These are phyloP conservation scores for Orobanche coerulescens DNA, from an alignment of 257 asterid genomes.

Conservation along the genomic window DNA sequence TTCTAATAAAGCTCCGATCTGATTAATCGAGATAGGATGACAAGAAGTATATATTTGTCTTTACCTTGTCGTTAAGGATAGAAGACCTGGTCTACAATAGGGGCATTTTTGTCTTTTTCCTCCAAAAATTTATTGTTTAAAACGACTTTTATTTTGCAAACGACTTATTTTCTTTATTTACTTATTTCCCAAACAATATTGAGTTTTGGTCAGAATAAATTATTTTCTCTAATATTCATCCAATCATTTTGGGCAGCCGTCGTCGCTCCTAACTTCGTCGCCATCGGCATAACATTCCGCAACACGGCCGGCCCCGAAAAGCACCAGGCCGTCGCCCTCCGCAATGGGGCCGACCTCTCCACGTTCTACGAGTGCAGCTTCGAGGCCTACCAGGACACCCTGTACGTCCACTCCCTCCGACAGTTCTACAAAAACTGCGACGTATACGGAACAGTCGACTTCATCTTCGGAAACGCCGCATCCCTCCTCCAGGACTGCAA, in stretches of 20 bases:
- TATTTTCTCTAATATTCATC: not conserved
- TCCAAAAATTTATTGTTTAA: too few species aligned
- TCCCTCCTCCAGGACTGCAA: conserved; percentile 55
- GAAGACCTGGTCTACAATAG: too few species aligned
- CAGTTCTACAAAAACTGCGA: conserved; percentile 67
- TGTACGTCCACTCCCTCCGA: conserved; percentile 62
- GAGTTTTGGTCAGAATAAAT: too few species aligned
- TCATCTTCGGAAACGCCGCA: conserved; percentile 79
- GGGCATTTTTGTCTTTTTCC: too few species aligned
- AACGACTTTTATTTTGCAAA: too few species aligned
- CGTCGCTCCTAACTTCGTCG: conserved; percentile 49
- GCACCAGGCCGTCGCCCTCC: conserved; percentile 77
- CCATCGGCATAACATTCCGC: conserved; percentile 44
- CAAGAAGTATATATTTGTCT: too few species aligned
- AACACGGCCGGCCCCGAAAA: conserved; percentile 78
- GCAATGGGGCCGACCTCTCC: conserved; percentile 64
- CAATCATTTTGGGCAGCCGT: conserved; percentile 37
- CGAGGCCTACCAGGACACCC: conserved; percentile 73
- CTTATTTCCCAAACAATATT: too few species aligned
- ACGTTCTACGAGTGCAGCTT: conserved; percentile 75
- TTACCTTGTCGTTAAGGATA: too few species aligned
- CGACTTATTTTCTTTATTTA: too few species aligned
- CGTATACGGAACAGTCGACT: conserved; percentile 74
- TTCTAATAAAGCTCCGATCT: too few species aligned
- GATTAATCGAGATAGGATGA: too few species aligned